These are phyloP conservation scores for Schwanniomyces occidentalis DNA, from an alignment of 805 yeast genomes.

Conservation along the genomic window DNA sequence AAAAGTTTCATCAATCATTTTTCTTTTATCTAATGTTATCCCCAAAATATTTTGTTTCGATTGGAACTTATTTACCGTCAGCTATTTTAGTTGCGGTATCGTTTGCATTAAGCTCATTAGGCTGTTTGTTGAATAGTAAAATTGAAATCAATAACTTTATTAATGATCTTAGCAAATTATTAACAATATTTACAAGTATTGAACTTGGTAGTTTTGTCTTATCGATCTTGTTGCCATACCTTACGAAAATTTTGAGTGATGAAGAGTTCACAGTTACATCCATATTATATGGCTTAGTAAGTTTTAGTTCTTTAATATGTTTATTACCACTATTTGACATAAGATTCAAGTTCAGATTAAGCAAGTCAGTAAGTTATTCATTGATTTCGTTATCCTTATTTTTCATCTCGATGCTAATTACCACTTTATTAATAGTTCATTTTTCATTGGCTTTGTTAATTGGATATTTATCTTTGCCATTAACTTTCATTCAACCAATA, in stretches of 20 bases:
- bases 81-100: slow-evolving; percentile 71
- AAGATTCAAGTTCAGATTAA: slow-evolving; percentile 11
- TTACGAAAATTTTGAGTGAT: slow-evolving; percentile 9
- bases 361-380: slow-evolving; percentile 23
- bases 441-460: slow-evolving; percentile 76
- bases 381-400: slow-evolving; percentile 51
- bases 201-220: slow-evolving; percentile 24
- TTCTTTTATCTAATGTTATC: slow-evolving; percentile 85
- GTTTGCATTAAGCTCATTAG: slow-evolving; percentile 67
- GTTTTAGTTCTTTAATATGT: slow-evolving; percentile 13
- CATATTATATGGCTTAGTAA: slow-evolving; percentile 18
- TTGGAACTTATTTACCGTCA: slow-evolving; percentile 89
- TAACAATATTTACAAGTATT: slow-evolving; percentile 28
- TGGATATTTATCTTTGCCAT: slow-evolving; percentile 73
- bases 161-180: slow-evolving; percentile 20
- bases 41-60: slow-evolving; percentile 81
- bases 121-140: slow-evolving; percentile 50
- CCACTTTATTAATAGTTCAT: slow-evolving; percentile 77
- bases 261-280: slow-evolving; percentile 13
- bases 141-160: slow-evolving; percentile 24
- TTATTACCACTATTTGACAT: slow-evolving; percentile 13
- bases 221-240: slow-evolving; percentile 26
- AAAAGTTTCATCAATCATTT: slow-evolving; percentile 95
- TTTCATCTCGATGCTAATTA: slow-evolving; percentile 63
- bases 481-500: slow-evolving; percentile 60